Base-by-base conservation (phyloP, 768 basidiomycete genomes). In the Panaeolus cyanescens region DNA sequence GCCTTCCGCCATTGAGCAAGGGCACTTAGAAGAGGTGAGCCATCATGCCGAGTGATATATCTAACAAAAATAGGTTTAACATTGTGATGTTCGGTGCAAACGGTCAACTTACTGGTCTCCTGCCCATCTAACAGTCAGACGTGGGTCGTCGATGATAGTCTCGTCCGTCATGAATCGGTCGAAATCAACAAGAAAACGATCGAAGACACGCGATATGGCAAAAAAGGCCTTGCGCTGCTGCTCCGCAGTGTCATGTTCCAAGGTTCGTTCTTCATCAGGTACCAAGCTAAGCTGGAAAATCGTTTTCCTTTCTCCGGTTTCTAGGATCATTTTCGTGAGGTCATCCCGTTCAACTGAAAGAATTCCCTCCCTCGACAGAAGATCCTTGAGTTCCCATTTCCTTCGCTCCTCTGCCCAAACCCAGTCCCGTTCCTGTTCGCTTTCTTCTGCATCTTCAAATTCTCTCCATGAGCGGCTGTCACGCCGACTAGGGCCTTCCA, bases 241-340 rank as follows among this genome's bases (percentile, higher is more conserved):
- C 39, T 58, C 56, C 10, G 33, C 30, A 17, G 22, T 42, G 42
- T 39, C 55, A 34, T 56, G 33, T 22, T 56, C 70, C 70, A 36
- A 67, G 70, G 12, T 74, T 72, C 32, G 45, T 15, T 63, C 67
- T 5, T 59, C 56, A 2, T 53, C 32, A 2, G 77, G 75, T 19
- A 90, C 80, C 39, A 93, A 64, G 65, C 92, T 89, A 61, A 96
- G 73, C 71, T 95, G 88, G 65, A 95, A 95, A n/a, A 78, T 77
- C 20, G 90, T 78, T 54, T 76, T 77, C 58, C 77, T 77, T 2
- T 81, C 84, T 33, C 90, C 87, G 42, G 91, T 84, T 28, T 80
- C 79, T 10, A 95, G 79, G 15, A 85, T 78, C 64, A 93, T 91
- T 58, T 79, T 76, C 39, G 84, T 83, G 12, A 86, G 80, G 63